Percentiles rank a stretch among this genome's conserved stretches.
Conservation (phyloP, 305 asterid genomes). For the Caryopteris hybrid region DNA sequence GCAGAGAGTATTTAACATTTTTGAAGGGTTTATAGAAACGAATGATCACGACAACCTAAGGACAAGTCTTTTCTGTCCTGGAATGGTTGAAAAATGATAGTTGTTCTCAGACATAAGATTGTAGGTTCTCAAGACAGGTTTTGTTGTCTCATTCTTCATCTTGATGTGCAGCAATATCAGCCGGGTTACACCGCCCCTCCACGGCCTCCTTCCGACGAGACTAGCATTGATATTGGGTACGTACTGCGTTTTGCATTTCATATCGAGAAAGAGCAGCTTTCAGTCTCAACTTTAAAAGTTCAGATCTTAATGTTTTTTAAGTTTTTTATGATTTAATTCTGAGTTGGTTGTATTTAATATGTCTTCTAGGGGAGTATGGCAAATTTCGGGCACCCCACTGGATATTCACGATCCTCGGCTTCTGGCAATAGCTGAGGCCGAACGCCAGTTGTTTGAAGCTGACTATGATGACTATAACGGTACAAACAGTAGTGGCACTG, state of each 20-base stretch:
- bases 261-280: background rate
- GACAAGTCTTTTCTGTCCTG: no score
- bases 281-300: background rate
- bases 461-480: conserved; percentile 84
- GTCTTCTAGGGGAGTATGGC: conserved; percentile 78
- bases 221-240: conserved; percentile 85
- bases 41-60: no score
- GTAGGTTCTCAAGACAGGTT: no score
- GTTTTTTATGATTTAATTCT: no score
- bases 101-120: no score
- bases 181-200: conserved; percentile 88
- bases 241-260: conserved; percentile 2
- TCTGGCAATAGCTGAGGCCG: conserved; percentile 92
- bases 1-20: no score
- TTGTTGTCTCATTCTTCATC: conserved; percentile 2
- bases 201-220: conserved; percentile 69
- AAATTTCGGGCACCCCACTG: conserved; percentile 71
- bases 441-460: conserved; percentile 82
- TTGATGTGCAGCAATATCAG: conserved; percentile 65
- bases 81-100: no score
- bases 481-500: conserved; percentile 76
- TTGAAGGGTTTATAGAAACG: no score
- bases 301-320: no score
- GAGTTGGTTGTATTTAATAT: conserved; percentile 6
- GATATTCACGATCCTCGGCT: conserved; percentile 85